Evolutionary conservation across 2,329 filamentous ascomycete species (phyloP).

Genomic region (Talaromyces pinophilus): DNA sequence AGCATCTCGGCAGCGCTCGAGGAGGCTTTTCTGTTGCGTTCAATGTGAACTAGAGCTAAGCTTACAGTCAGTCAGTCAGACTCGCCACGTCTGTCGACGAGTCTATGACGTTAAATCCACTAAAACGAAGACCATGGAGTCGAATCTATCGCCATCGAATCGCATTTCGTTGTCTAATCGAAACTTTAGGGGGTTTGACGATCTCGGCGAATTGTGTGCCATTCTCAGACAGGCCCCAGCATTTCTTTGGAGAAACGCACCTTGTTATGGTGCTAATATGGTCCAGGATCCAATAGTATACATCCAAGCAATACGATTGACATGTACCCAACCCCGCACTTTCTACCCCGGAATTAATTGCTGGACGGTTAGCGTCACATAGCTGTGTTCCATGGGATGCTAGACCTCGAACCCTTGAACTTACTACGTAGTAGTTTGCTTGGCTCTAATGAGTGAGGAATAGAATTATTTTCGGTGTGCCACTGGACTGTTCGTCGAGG

Average conservation of each 20-base stretch:
- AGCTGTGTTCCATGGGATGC: conserved; percentile 16
- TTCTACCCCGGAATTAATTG: conserved; percentile 13
- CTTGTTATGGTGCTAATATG: not conserved
- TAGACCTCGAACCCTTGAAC: conserved; percentile 11
- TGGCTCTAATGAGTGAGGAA: not conserved
- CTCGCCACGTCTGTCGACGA: not conserved
- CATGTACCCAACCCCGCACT: conserved; percentile 15
- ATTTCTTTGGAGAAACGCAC: not conserved
- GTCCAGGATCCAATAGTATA: not conserved
- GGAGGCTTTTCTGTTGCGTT: not conserved
- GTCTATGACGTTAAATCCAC: conserved; percentile 13
- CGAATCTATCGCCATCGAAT: not conserved
- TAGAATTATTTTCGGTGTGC: not conserved
- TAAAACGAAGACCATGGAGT: not conserved
- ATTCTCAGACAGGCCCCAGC: not conserved
- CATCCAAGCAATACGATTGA: not conserved
- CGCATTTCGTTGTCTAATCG: not conserved
- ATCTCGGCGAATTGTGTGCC: conserved; percentile 1
- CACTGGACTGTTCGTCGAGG: not conserved
- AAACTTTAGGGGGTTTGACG: not conserved
- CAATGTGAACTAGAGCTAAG: not conserved
- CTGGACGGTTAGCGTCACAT: conserved; percentile 2
- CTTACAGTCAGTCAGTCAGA: not conserved
- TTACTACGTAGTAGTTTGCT: not conserved
- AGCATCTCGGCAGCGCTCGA: not conserved